Evolutionary conservation across 192 early-diverging fungal genomes (phyloP), one percentile per base, ranked within the genome.

Genomic region (Diversispora epigaea): DNA sequence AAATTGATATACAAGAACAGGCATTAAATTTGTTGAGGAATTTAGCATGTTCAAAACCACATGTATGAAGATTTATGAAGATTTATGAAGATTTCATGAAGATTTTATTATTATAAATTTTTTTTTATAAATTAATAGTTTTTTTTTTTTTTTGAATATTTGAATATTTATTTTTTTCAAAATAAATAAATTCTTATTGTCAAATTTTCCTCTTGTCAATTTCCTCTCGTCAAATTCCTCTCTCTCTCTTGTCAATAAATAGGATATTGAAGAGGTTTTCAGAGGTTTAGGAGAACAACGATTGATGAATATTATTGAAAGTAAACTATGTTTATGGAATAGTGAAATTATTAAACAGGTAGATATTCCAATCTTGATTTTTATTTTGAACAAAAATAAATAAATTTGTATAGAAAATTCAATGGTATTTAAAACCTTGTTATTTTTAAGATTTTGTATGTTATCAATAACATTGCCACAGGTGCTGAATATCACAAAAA

Each of bases 21-120:
- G 88, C 91, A 0, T 77, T 95, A 4, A 90, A 88, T 70, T 78
- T 93, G 12, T 81, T 94, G 0, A 80, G 94, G 12, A 95, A 95
- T 76, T 79, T 95, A 12, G 90, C 87, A 1, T 88, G 86, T 75
- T 86, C 85, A 17, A 81, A 71, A 41, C 43, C 10, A 9, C 6
- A 45, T 47, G 65, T 67, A 67, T 54, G 73, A 43, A 79, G 76
- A 72, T 82, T 80, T 67, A 67, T 54, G 73, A 43, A 79, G 76
- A 72, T 82, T 80, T 32, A 32, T 32, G 25, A 32, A 32, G 25
- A 32, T 32, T 32, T 32, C n/a, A 32, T 32, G 25, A 32, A 32
- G 25, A 32, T 32, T 68, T 57, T 8, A 21, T 41, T 57, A n/a
- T 55, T 44, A 71, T 39, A 14, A 12, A 12, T 15, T 0, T n/a